Evolutionary conservation across 106 monocot species (phyloP), one percentile per base, ranked within the genome.

Genomic region (Dactylorhiza incarnata): DNA sequence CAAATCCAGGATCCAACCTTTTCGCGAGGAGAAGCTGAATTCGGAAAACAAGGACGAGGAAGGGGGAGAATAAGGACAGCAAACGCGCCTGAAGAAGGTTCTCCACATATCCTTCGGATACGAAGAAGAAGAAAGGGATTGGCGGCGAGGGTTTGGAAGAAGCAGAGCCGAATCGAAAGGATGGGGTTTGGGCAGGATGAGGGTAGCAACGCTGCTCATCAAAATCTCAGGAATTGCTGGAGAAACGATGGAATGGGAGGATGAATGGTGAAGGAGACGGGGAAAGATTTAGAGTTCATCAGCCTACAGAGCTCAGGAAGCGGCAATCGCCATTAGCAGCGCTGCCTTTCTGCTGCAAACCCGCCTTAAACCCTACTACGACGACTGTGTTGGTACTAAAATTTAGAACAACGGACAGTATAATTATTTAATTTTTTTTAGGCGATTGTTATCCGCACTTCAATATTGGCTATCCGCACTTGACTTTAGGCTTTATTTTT

Each of bases 71-170:
- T 49, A 72, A 49, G 72, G 11, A 23, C 72, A 48, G 72, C 22
- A 11, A 17, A 49, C 48, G 14, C 48, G 49, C 49, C 48, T 9
- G 7, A 49, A 24, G 47, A 72, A 10, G 48, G 20, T 72, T 49
- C 72, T 48, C 72, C 72, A 72, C 72, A 72, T 72, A 23, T 49
- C 72, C 22, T 20, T 72, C 1, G 5, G 45, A 49, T 72, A 0
- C 6, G 72, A n/a, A 72, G 10, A n/a, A 72, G 10, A 72, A 49
- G 72, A 4, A 20, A 49, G 22, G 17, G 49, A 3, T 49, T 22
- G 72, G 7, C 5, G 13, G 49, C 49, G 72, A 10, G 37, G 23
- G 3, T 3, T 72, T 72, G 47, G 17, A 16, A 20, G 49, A 23
- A 72, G 3, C 72, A 15, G 72, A 48, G 19, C 12, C 22, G 19